Percentiles rank a stretch among this genome's conserved stretches.
Evolutionary conservation across 495 filamentous ascomycete species (phyloP).

Genomic region (Neurospora sp.): DNA sequence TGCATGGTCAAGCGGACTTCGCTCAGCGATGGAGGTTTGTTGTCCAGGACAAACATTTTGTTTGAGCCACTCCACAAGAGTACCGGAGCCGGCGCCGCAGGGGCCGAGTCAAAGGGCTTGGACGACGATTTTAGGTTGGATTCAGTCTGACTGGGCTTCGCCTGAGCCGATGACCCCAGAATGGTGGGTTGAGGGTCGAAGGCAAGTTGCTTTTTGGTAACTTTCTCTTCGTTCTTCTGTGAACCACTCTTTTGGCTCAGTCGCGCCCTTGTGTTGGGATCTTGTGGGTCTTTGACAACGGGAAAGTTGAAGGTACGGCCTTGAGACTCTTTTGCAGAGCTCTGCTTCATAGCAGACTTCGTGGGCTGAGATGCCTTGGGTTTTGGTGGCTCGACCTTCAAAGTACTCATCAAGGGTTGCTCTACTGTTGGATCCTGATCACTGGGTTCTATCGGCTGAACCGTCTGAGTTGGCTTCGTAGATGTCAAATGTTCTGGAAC

Average conservation of each 20-base stretch:
- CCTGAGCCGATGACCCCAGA: constrained; percentile 1
- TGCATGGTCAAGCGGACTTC: constrained; percentile 37
- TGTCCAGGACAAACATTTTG: constrained; percentile 18
- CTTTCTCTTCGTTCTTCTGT: constrained; percentile 26
- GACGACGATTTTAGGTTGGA: not conserved
- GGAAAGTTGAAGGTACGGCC: constrained; percentile 51
- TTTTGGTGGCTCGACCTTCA: not conserved
- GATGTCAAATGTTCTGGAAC: not conserved
- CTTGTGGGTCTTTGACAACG: constrained; percentile 70
- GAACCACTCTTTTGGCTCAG: constrained; percentile 57
- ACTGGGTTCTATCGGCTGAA: not conserved
- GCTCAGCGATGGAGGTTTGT: constrained; percentile 25
- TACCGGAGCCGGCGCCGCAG: not conserved
- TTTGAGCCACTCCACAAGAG: constrained; percentile 11
- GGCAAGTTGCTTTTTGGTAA: constrained; percentile 28
- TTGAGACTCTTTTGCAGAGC: constrained; percentile 11
- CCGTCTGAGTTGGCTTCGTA: not conserved
- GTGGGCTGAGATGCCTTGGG: constrained; percentile 10
- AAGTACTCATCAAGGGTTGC: not conserved
- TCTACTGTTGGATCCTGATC: not conserved
- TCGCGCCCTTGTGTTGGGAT: constrained; percentile 51
- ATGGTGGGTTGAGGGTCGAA: constrained; percentile 21
- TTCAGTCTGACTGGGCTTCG: not conserved
- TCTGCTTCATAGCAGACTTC: constrained; percentile 11
- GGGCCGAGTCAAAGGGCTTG: not conserved